Percentiles rank a stretch among this genome's conserved stretches.
These are phyloP conservation scores for Tubosaeta sp. DNA, from an alignment of 768 basidiomycete genomes.

Conservation along the genomic window DNA sequence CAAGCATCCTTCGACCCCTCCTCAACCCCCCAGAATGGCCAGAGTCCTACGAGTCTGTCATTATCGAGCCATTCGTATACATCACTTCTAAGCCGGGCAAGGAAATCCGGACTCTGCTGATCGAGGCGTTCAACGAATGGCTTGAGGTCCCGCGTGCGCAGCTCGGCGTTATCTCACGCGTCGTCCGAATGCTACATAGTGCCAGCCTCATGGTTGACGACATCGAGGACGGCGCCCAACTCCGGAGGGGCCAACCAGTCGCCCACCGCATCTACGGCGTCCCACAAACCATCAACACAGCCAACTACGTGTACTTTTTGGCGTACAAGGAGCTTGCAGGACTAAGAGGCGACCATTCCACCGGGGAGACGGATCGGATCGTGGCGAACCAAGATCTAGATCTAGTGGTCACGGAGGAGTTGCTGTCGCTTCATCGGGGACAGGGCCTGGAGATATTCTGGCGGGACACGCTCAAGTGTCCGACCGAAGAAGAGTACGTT, in stretches of 20 bases:
- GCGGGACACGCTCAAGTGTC: conserved; percentile 88
- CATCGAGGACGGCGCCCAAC: conserved; percentile 87
- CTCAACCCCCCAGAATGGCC: conserved; percentile 22
- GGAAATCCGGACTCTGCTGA: conserved; percentile 82
- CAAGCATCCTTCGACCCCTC: conserved; percentile 17
- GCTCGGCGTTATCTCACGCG: conserved; percentile 65
- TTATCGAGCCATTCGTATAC: conserved; percentile 88
- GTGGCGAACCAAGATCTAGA: conserved; percentile 79
- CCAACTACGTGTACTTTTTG: conserved; percentile 95
- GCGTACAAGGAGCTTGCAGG: conserved; percentile 74
- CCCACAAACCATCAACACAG: conserved; percentile 95
- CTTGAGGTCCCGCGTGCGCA: conserved; percentile 73
- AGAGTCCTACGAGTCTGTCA: conserved; percentile 33
- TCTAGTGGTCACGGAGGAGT: conserved; percentile 41
- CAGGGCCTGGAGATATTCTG: conserved; percentile 94
- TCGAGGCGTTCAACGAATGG: conserved; percentile 93
- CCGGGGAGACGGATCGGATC: conserved; percentile 1
- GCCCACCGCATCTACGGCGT: conserved; percentile 96
- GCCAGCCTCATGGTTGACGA: conserved; percentile 95
- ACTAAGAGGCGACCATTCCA: conserved; percentile 9
- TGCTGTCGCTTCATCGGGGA: conserved; percentile 87
- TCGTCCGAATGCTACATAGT: conserved; percentile 93
- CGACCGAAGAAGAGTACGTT: conserved; percentile 92
- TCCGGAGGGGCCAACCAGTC: conserved; percentile 81
- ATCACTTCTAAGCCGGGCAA: conserved; percentile 84